Base-by-base conservation (phyloP, 2,329 filamentous ascomycete genomes). In the Dactylonectria estremocensis region DNA sequence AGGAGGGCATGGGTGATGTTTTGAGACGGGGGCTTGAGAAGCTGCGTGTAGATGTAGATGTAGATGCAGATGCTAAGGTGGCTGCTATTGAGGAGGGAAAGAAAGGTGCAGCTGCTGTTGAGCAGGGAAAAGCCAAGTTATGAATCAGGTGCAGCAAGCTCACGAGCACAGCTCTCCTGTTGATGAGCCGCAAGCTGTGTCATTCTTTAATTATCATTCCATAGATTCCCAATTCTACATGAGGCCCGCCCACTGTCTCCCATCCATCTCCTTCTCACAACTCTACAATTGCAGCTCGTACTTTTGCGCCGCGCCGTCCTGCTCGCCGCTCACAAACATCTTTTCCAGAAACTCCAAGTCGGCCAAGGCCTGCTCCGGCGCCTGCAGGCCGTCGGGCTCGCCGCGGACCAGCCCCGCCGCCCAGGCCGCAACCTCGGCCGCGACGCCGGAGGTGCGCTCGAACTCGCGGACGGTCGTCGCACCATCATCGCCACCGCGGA, bases 391-490 rank as follows among this genome's bases (percentile, higher is more conserved):
- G 71, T 91, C 84, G 14, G 79, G 78, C 68, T 80, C 80, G 18
- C 88, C 88, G 11, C 79, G 78, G 2, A 78, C 72, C 40, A 92
- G 73, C 10, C 84, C 82, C 78, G 87, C 83, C 0, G 85, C 90
- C 88, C 89, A 92, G 5, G 87, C 89, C 67, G 83, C 83, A 9
- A 92, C 84, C 79, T 92, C 90, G 59, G 88, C 85, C 67, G 82
- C 83, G 4, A 92, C 89, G 9, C 88, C 89, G 37, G 77, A 83
- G 13, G 82, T 84, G 71, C 86, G 83, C 59, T 85, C 81, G 71
- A 88, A 89, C 20, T 83, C 81, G 71, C 81, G 83, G 64, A 71
- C 50, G n/a, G 9, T 37, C 50, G 33, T 71, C 11, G 43, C 67
- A 61, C 69, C 64, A 50, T 83, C 79, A 3, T 79, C 82, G n/a